Base-by-base conservation (phyloP, 1,284 basidiomycete species). In the Cryptococcus depauperatus region DNA sequence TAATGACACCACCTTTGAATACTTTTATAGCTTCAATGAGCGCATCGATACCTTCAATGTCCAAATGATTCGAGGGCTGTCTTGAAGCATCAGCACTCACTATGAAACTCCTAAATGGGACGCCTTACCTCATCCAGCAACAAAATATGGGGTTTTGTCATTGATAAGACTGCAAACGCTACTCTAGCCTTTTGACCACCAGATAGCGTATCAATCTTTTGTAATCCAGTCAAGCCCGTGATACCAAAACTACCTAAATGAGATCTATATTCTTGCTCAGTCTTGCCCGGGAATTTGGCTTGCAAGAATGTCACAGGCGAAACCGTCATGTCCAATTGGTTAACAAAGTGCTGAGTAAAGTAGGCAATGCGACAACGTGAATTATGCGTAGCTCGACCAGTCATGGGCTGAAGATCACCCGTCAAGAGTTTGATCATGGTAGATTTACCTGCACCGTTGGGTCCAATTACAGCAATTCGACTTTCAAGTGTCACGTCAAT, bases 181-280 rank as follows among this genome's bases (percentile, higher is more conserved):
- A 98, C 92, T 62, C 93, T 83, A 50, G 83, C 87, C 72, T 98
- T 98, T 62, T 98, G 95, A 70, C 95, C 95, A 70, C 91, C 92
- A 18, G 73, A 75, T 10, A 76, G 55, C 9, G 75, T 76, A 1
- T 70, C 74, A 43, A 76, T 77, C 68, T 75, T 69, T 50, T 72
- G 70, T 26, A 73, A 50, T 55, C 91, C 90, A 1, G 91, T 96
- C 78, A 93, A 84, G 45, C 92, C 93, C 50, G 88, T 96, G 62
- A 97, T 95, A 58, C 96, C 93, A 74, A 98, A 98, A 48, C 91
- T 89, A n/a, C 95, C 95, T 13, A 99, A 76, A 73, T 97, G 93
- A 30, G 74, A 73, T 52, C 95, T 81, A 69, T 98, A 98, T 69
- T 98, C 95, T 66, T 97, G 93, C 69, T 97, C 95, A 5, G 81